Evolutionary conservation across 2,329 filamentous ascomycete genomes (phyloP), one percentile per base, ranked within the genome.

Genomic region (Alternaria ethzedia): DNA sequence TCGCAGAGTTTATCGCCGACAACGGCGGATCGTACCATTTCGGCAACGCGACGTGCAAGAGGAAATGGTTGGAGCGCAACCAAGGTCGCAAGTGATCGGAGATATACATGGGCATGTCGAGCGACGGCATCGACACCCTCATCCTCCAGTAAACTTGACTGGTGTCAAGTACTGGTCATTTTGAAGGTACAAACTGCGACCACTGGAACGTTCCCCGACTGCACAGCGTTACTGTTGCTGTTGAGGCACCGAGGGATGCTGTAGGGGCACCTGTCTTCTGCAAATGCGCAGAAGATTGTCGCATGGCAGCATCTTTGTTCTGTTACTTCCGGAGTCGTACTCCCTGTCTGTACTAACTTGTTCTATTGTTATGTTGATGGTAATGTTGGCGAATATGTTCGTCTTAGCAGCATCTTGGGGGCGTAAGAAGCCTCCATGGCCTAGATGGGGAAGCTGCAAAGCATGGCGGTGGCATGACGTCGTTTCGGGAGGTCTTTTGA

Each of bases 11-110:
- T 65, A 88, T 90, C 59, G 76, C 72, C 65, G 70, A 77, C 4
- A 74, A 85, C 47, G 86, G 86, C 3, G 87, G 86, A 8, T 84
- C 83, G 3, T 90, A 90, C 71, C 81, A 82, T 32, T 90, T 89
- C 70, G 87, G 87, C 3, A 86, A 87, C 68, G 83, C 86, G 3
- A 89, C 88, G 0, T 88, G 86, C 70, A 88, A 88, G 76, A 88
- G 86, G 78, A 89, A 88, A 78, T 90, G 86, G 84, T 76, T 81
- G 15, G 84, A 88, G 73, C 26, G 73, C 12, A 57, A 72, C 41
- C 30, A 56, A 9, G 30, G 5, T 21, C 50, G n/a, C 32, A 23
- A 61, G 45, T 60, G n/a, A 56, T 49, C 10, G 15, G 23, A 17
- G 4, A 41, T 15, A 25, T 0, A 26, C n/a, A 6, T 10, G 15